phyloP scores from a whole-genome alignment of 768 basidiomycete species.

The Agaricus subrufescens region DNA sequence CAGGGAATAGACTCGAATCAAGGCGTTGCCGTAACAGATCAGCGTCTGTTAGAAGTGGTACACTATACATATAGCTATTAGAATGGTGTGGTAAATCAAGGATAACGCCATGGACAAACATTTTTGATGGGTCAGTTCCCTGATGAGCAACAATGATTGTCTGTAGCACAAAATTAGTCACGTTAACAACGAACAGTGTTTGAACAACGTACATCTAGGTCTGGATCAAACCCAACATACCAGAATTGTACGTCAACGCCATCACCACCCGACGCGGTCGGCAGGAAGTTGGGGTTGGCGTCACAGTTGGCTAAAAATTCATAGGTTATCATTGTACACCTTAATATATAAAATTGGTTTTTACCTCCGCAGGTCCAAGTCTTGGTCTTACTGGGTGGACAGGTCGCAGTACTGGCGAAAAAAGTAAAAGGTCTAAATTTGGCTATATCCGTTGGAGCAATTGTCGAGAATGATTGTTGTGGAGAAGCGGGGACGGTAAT shows the following conservation, averaged over 20 bases:
- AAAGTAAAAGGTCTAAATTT: conserved; percentile 40
- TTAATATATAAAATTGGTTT: conserved; percentile 24
- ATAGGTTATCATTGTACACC: neutral
- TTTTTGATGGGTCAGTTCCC: conserved; percentile 15
- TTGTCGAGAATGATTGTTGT: conserved; percentile 24
- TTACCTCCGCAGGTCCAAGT: conserved; percentile 48
- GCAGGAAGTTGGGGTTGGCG: conserved; percentile 41
- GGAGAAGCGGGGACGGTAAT: conserved; percentile 18
- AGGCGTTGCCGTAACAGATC: conserved; percentile 36
- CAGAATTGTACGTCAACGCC: conserved; percentile 38
- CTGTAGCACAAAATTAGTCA: conserved; percentile 8
- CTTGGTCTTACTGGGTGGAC: conserved; percentile 33
- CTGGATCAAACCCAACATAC: conserved; percentile 38
- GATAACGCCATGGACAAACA: conserved; percentile 6
- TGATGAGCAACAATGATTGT: conserved; percentile 34
- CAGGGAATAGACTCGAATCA: conserved; percentile 49
- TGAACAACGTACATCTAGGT: conserved; percentile 19
- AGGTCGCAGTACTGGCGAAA: conserved; percentile 47
- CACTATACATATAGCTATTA: conserved; percentile 19
- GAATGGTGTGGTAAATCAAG: neutral
- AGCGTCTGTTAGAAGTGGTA: conserved; percentile 46
- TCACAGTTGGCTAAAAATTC: conserved; percentile 33
- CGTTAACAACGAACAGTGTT: neutral
- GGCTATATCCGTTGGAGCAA: conserved; percentile 34
- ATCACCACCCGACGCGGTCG: conserved; percentile 47